A percentile compares a stretch with the other conserved stretches of the same genome.
phyloP scores from a whole-genome alignment of 1,284 basidiomycete genomes.

The Trametes hirsuta region DNA sequence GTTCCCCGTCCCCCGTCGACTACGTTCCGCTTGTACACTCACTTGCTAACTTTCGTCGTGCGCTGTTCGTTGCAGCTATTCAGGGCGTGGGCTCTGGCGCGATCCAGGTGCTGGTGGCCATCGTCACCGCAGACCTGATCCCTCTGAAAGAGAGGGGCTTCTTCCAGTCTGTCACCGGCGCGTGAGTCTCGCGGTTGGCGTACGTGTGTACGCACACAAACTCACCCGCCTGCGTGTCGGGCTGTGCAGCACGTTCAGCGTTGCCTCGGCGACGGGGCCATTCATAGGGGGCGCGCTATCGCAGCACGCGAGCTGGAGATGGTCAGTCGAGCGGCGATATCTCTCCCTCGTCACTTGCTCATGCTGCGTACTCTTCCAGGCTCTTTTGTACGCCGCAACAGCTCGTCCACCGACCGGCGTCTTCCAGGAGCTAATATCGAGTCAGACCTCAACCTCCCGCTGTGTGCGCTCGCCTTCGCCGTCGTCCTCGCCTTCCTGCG shows the following conservation, averaged over 20 bases:
- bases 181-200: constrained; percentile 16
- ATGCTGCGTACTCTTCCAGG: not conserved
- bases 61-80: constrained; percentile 33
- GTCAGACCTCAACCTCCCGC: constrained; percentile 42
- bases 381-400: constrained; percentile 1
- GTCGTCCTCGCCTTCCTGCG: constrained; percentile 41
- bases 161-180: constrained; percentile 29
- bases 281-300: constrained; percentile 41
- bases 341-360: not conserved
- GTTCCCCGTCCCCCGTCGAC: not conserved
- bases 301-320: constrained; percentile 35
- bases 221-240: too few relatives aligned
- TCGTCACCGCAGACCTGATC: constrained; percentile 46
- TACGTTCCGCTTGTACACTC: not conserved
- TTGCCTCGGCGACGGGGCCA: constrained; percentile 36
- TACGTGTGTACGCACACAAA: too few relatives aligned
- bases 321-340: constrained; percentile 25
- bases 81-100: constrained; percentile 52
- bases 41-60: not conserved
- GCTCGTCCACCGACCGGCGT: not conserved
- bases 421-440: not conserved
- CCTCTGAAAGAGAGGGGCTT: constrained; percentile 45
- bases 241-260: constrained; percentile 28
- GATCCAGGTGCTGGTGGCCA: constrained; percentile 41
- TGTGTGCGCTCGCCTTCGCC: constrained; percentile 37